Conservation (phyloP, 345 rosid genomes). For the Brassica napus region Da-Ae NC_063443.1:11086001-11086500, state of each 20-base stretch:
- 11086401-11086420: background rate
- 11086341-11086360: background rate
- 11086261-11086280: background rate
- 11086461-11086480: background rate
- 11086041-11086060: too few species aligned
- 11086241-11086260: too few species aligned
- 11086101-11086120: too few species aligned
- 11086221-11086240: background rate
- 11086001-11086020: too few species aligned
- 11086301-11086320: background rate
- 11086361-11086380: background rate
- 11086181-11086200: background rate
- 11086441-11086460: background rate
- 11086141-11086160: too few species aligned
- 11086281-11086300: background rate
- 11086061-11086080: too few species aligned
- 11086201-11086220: background rate
- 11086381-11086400: background rate
- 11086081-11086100: too few species aligned
- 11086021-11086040: too few species aligned
- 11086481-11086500: background rate
- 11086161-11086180: too few species aligned
- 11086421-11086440: background rate
- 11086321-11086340: background rate
- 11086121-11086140: too few species aligned